Evolutionary conservation across 2,329 filamentous ascomycete species (phyloP), one percentile per base, ranked within the genome.

Genomic region (Fusarium hainanense): DNA sequence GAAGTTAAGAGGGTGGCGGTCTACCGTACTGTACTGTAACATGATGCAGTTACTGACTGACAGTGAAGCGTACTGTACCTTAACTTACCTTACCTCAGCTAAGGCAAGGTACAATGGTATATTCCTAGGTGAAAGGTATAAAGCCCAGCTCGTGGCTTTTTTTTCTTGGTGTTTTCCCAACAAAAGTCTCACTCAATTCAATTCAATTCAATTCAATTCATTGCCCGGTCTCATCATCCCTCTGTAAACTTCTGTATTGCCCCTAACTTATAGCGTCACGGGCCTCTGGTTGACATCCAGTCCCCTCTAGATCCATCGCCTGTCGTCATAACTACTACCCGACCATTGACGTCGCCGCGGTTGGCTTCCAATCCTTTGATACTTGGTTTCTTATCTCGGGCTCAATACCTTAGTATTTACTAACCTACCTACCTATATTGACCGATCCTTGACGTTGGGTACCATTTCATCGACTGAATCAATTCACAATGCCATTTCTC

Each of bases 1-100:
- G 59, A 25, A 25, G 32, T 52, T 28, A 34, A 52, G 58, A 54
- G 34, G 63, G 67, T 70, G 68, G 68, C 68, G 68, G 68, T 70
- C 68, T 71, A 37, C 34, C 11, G 18, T 32, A 32, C 30, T 30
- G 28, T 30, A 30, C 28, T 32, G 30, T n/a, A 70, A 57, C 47
- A 66, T 50, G 61, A 69, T 66, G 57, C 57, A 54, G 47, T 40
- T 43, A 41, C 44, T 41, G 27, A 23, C 27, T 41, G 57, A n/a
- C 27, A 54, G 57, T 27, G 34, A 52, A 27, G 40, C 46, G 25
- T 23, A 32, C 32, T 42, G 27, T 57, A 32, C 51, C 32, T 48
- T 59, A 37, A 42, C 61, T 54, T 43, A 66, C n/a, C 32, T 42
- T 30, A 43, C 47, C 61, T 54, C 44, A 66, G 61, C 47, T 34